Evolutionary conservation across 2,329 filamentous ascomycete species (phyloP), one percentile per base, ranked within the genome.

Genomic region (Aspergillus tanneri): DNA sequence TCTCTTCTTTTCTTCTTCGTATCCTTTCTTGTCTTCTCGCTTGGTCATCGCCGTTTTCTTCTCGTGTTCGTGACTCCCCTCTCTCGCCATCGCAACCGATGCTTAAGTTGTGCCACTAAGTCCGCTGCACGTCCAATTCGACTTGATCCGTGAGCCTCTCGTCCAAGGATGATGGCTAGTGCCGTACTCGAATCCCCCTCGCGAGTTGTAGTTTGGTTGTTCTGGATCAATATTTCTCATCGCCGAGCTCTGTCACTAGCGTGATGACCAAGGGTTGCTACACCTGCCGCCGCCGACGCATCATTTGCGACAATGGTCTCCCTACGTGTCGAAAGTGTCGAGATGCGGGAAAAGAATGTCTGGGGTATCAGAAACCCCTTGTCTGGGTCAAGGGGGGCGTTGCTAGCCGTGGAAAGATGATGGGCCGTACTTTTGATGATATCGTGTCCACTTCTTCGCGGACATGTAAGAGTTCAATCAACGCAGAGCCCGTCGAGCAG

Each of bases 401-500:
- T 37, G 71, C 71, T 18, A 73, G 71, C 56, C 71, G 71, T 27
- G 71, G 71, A 18, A 73, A 72, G 60, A 72, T 78, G 76, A 77
- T 78, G 73, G 77, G 77, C n/a, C 73, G 73, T 58, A 73, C 72
- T 19, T 78, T 75, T 56, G 69, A 73, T 46, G 73, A 75, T 48
- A 55, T 62, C 32, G 61, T 55, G 50, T 18, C 34, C n/a, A 32
- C 32, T 19, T 16, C 46, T 10, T 24, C 35, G 11, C 36, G 53
- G 44, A 23, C 6, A 19, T 23, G 34, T 42, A 21, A 35, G 5
- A 25, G 30, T 10, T 39, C 42, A 11, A n/a, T 24, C 21, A 19
- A n/a, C 14, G 25, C 28, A n/a, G n/a, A n/a, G n/a, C n/a, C n/a
- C n/a, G n/a, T n/a, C n/a, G n/a, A n/a, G n/a, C n/a, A n/a, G n/a